These are phyloP conservation scores for Ceratobasidium sp. DNA, from an alignment of 1,284 basidiomycete genomes.

Conservation along the genomic window DNA sequence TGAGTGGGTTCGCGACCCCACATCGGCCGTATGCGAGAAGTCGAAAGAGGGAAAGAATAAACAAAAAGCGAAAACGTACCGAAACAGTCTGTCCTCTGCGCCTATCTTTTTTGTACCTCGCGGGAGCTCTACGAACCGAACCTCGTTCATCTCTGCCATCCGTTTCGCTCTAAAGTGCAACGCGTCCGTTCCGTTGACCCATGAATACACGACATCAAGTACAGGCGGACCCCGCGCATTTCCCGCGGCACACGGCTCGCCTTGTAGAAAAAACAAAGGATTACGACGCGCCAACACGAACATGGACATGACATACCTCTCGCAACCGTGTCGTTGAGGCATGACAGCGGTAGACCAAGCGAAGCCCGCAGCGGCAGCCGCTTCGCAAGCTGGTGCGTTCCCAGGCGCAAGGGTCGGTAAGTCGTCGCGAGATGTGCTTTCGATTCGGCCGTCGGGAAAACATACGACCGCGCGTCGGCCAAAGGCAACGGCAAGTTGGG, in stretches of 20 bases:
- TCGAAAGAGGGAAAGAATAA: not conserved
- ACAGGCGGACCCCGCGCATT: not conserved
- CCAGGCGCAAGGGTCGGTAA: slow-evolving; percentile 13
- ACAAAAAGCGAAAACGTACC: slow-evolving; percentile 11
- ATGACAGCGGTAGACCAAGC: slow-evolving; percentile 3
- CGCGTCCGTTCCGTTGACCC: slow-evolving; percentile 44
- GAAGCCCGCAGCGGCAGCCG: not conserved
- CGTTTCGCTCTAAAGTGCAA: slow-evolving; percentile 35
- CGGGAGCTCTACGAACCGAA: slow-evolving; percentile 22
- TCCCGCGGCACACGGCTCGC: not conserved
- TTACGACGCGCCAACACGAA: too few species aligned
- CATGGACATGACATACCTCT: too few species aligned
- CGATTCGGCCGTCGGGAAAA: slow-evolving; percentile 7
- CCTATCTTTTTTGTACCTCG: slow-evolving; percentile 34
- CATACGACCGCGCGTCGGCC: not conserved
- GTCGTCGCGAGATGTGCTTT: slow-evolving; percentile 5
- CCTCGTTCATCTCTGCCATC: slow-evolving; percentile 34
- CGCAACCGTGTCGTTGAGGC: slow-evolving; percentile 7
- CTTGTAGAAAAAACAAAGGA: too few species aligned
- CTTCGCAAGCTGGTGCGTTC: not conserved
- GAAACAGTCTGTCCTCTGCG: slow-evolving; percentile 35
- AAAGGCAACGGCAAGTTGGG: not conserved
- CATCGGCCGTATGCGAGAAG: not conserved
- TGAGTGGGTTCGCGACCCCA: not conserved
- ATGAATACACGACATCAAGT: slow-evolving; percentile 45